Evolutionary conservation across 192 early-diverging fungal genomes (phyloP), one percentile per base, ranked within the genome.

Genomic region (Mortierella antarctica): DNA sequence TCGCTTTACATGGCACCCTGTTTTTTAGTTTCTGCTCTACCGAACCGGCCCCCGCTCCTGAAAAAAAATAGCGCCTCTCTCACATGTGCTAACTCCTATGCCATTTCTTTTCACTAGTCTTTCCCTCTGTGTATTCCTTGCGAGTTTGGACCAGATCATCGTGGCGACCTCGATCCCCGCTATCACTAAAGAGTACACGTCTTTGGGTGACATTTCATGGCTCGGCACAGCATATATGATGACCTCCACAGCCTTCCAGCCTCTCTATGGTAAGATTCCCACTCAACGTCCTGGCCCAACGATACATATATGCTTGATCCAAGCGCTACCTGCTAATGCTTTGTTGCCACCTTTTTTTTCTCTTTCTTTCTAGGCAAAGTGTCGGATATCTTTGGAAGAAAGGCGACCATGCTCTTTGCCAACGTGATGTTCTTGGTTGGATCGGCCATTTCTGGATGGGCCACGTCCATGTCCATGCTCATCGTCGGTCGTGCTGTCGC

Each of bases 361-460:
- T 53, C 51, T 10, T 53, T 53, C 10, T 18, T 53, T 1, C 1
- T 53, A 14, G 15, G 51, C 31, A 31, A 31, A 45, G 70, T 92
- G 18, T 78, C 88, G 23, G 93, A 95, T 70, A 93, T 94, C 58
- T 93, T 93, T 84, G 94, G 93, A 9, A 87, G 94, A 55, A 94
- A 92, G 63, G 18, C 80, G 20, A 75, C 83, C 15, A 88, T 92
- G 66, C 53, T 96, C 44, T 73, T 87, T 49, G 88, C 90, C 18
- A 79, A 93, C 56, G 31, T 65, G 4, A 70, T 92, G 46, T 95
- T 95, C 66, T 76, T 88, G 67, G 44, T 90, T 49, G 93, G 93
- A 21, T 90, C 88, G 39, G 66, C 85, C 18, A 71, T 94, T 11
- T 94, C 91, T 66, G 94, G 91, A 49, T 65, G 82, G 9, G 82